Evolutionary conservation across 2,329 filamentous ascomycete species (phyloP).

Genomic region (Beauveria bassiana): DNA sequence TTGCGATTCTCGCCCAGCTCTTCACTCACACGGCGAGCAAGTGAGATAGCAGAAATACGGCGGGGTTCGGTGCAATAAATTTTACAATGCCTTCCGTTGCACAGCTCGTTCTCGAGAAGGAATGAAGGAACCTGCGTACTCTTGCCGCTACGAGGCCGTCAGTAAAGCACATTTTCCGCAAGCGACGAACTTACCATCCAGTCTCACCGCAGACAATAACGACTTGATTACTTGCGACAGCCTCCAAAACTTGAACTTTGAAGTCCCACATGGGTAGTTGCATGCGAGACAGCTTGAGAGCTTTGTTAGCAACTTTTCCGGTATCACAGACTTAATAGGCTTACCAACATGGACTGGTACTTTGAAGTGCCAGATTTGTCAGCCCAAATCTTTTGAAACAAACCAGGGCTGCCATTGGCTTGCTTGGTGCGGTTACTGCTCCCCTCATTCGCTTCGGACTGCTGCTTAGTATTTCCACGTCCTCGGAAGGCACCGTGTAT

Average conservation of each 20-base stretch:
- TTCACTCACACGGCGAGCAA: constrained; percentile 87
- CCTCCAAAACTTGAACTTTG: constrained; percentile 65
- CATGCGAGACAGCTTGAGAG: constrained; percentile 50
- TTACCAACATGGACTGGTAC: constrained; percentile 72
- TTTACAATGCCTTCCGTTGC: constrained; percentile 73
- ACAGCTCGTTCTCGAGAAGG: constrained; percentile 80
- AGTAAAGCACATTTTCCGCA: constrained; percentile 13
- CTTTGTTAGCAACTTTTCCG: constrained; percentile 5
- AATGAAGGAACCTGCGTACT: constrained; percentile 96
- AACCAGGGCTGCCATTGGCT: constrained; percentile 34
- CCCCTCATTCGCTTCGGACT: constrained; percentile 42
- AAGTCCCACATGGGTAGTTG: constrained; percentile 88
- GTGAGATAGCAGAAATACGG: constrained; percentile 89
- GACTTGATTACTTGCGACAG: constrained; percentile 73
- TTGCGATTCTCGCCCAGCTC: constrained; percentile 80
- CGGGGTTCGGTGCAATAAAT: constrained; percentile 94
- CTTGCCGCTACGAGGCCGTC: constrained; percentile 56
- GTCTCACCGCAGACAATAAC: constrained; percentile 96
- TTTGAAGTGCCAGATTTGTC: constrained; percentile 48
- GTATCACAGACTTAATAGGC: constrained; percentile 15
- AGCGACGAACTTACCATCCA: constrained; percentile 52
- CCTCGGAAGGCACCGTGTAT: constrained; percentile 68
- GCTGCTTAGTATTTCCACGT: constrained; percentile 39
- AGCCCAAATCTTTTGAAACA: constrained; percentile 51
- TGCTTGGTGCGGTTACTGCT: constrained; percentile 32